These are phyloP conservation scores for Scytalidium sp. DNA, from an alignment of 2,329 filamentous ascomycete genomes.

Conservation along the genomic window DNA sequence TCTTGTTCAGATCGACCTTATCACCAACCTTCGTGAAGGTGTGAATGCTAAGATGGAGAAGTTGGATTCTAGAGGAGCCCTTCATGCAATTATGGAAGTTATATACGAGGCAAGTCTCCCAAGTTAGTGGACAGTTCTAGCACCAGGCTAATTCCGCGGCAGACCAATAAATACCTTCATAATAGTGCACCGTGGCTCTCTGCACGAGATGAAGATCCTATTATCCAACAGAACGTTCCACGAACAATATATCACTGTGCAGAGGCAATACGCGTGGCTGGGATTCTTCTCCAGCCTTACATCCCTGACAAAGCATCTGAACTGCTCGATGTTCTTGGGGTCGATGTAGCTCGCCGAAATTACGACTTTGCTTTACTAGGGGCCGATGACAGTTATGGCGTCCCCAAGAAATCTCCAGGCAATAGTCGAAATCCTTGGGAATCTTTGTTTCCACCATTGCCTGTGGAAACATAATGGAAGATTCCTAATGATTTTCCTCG, in stretches of 20 bases:
- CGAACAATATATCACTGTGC: conserved; percentile 66
- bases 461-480: conserved; percentile 36
- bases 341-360: conserved; percentile 58
- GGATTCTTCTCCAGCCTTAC: conserved; percentile 85
- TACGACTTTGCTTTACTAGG: conserved; percentile 61
- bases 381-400: conserved; percentile 69
- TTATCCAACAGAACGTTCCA: conserved; percentile 42
- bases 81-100: conserved; percentile 61
- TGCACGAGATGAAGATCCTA: conserved; percentile 33
- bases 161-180: conserved; percentile 68
- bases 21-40: conserved; percentile 36
- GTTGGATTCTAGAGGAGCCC: conserved; percentile 61
- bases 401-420: conserved; percentile 23
- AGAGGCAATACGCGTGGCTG: conserved; percentile 75
- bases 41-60: conserved; percentile 58
- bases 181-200: conserved; percentile 66
- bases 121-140: conserved; percentile 2
- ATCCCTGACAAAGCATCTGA: conserved; percentile 76
- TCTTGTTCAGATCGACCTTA: conserved; percentile 24
- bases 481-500: too few relatives aligned
- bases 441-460: conserved; percentile 50
- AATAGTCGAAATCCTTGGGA: conserved; percentile 32
- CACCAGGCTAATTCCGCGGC: conserved; percentile 10
- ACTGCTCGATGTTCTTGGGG: conserved; percentile 76
- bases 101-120: conserved; percentile 51